Conservation (phyloP, 345 rosid species). For the Durio zibethinus region DNA sequence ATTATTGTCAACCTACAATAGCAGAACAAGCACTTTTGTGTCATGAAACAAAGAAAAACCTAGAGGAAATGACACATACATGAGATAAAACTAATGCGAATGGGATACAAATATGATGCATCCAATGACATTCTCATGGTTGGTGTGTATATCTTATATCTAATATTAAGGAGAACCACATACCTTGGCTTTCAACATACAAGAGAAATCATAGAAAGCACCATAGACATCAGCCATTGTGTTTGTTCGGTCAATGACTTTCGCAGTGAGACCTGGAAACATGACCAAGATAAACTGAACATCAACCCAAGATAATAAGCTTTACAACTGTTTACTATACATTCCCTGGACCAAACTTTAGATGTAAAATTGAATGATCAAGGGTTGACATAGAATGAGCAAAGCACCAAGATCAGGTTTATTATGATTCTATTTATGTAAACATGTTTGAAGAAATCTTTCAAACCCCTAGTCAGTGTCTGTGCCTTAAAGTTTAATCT, state of each 20-base stretch:
- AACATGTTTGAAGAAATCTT: not conserved
- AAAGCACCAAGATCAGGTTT: not conserved
- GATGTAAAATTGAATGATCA: not conserved
- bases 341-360: not conserved
- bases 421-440: not conserved
- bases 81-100: not conserved
- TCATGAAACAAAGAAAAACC: not conserved
- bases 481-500: not conserved
- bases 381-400: not conserved
- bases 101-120: not conserved
- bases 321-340: not conserved
- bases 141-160: not conserved
- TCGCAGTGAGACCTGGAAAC: slow-evolving; percentile 83
- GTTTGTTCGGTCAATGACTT: slow-evolving; percentile 71
- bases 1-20: slow-evolving; percentile 52
- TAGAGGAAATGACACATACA: too few relatives aligned
- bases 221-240: slow-evolving; percentile 90
- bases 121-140: not conserved
- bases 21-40: not conserved
- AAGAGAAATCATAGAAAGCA: slow-evolving; percentile 73
- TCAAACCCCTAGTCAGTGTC: not conserved
- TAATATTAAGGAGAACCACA: not conserved
- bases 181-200: slow-evolving; percentile 76
- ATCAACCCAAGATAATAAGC: not conserved
- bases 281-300: not conserved